Percentiles rank a stretch among this genome's conserved stretches.
These are phyloP conservation scores for Pichia sp. DNA, from an alignment of 1,139 yeast species.

Conservation along the genomic window DNA sequence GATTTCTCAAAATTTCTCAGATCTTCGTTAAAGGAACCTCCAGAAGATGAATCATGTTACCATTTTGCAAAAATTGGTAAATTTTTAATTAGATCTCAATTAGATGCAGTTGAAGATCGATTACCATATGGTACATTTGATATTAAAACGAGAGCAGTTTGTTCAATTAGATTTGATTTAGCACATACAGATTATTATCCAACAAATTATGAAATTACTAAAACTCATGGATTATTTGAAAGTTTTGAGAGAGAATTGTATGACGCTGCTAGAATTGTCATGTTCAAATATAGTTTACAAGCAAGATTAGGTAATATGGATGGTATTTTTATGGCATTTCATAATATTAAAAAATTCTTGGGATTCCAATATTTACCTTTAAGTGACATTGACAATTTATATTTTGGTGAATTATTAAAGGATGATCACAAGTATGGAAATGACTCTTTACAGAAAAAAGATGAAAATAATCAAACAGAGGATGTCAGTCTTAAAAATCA, in stretches of 20 bases:
- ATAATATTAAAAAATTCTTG: conserved; percentile 70
- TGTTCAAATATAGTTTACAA: conserved; percentile 81
- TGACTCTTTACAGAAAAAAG: conserved; percentile 7
- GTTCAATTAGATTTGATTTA: conserved; percentile 76
- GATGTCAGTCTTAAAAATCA: conserved; percentile 4
- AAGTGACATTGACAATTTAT: conserved; percentile 56
- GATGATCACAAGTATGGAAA: conserved; percentile 2
- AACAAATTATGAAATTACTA: conserved; percentile 60
- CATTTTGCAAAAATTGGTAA: conserved; percentile 67
- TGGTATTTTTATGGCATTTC: conserved; percentile 89
- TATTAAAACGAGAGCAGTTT: conserved; percentile 84
- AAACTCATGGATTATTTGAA: conserved; percentile 58
- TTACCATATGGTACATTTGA: conserved; percentile 93
- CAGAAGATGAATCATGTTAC: conserved; percentile 34
- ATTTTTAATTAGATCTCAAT: conserved; percentile 81
- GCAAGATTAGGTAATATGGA: conserved; percentile 97
- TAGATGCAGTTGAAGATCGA: conserved; percentile 72
- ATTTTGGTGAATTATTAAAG: conserved; percentile 33
- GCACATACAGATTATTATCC: conserved; percentile 49
- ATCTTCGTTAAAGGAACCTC: conserved; percentile 9
- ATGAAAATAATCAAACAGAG: neutral
- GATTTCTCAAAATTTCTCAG: conserved; percentile 21
- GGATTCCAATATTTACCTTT: conserved; percentile 89
- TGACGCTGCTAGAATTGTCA: conserved; percentile 69
- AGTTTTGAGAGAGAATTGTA: conserved; percentile 73